These are phyloP conservation scores for Austroboletus novae-zelandiae DNA, from an alignment of 1,284 basidiomycete species.

Conservation along the genomic window DNA sequence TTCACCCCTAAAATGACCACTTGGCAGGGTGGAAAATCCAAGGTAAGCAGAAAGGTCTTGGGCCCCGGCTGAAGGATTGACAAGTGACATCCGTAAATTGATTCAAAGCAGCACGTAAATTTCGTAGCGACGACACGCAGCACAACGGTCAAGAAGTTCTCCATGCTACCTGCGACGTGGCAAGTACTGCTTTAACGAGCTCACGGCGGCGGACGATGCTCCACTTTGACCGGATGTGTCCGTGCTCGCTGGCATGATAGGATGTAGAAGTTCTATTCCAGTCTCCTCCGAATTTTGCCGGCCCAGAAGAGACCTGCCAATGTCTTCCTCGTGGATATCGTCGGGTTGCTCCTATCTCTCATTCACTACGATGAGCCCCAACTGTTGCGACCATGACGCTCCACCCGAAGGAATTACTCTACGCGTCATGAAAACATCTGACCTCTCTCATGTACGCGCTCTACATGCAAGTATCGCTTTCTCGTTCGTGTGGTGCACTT, in stretches of 20 bases:
- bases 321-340: not conserved
- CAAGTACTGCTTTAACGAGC: no score
- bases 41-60: no score
- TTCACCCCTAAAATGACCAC: no score
- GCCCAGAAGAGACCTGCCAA: not conserved
- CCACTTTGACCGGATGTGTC: not conserved
- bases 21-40: no score
- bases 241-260: not conserved
- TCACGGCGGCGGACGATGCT: no score
- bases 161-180: no score
- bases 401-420: constrained; percentile 20
- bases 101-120: no score
- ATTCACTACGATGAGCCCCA: constrained; percentile 12
- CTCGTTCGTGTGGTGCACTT: not conserved
- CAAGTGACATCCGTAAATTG: no score
- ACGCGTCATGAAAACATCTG: constrained; percentile 35
- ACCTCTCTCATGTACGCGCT: constrained; percentile 41
- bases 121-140: no score
- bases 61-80: no score
- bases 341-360: not conserved
- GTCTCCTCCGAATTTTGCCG: constrained; percentile 18
- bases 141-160: no score
- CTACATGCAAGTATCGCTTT: constrained; percentile 42
- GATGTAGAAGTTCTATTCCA: not conserved
- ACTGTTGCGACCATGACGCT: not conserved